Base-by-base conservation (phyloP, 176 grass and related monocot species). In the Themeda triandra region DNA sequence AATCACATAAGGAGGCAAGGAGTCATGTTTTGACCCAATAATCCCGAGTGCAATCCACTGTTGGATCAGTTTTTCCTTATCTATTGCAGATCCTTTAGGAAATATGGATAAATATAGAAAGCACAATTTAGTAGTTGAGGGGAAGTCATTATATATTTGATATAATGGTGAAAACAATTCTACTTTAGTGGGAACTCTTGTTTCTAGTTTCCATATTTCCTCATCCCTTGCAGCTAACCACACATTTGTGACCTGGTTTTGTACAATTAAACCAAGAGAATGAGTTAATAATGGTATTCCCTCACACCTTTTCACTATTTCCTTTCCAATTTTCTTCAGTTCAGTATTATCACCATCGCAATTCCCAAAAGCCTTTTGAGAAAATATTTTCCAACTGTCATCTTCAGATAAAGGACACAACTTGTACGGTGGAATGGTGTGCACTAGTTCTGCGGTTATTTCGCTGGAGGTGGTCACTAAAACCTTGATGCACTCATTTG, bases 41-140 rank as follows among this genome's bases (percentile, higher is more conserved):
- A 86, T 21, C 6, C 64, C 84, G 19, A 86, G 88, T n/a, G 83
- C 81, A 59, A 72, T 76, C 88, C 88, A 90, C 18, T 85, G 62
- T 13, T n/a, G 11, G 9, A 80, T 85, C 42, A 89, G 71, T 45
- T 71, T 76, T 36, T 85, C 75, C 66, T 81, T 85, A 56, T 81
- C 71, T 42, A 90, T 63, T 8, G 6, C 3, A 70, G 25, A 81
- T 37, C 48, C 88, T 32, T 53, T 90, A 11, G 88, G 88, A 32
- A 73, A 90, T 39, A 90, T 2, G 13, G 88, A 82, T 39, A 77
- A 82, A 78, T 90, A 90, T 23, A 86, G 30, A 65, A 91, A 81
- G 45, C 89, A 91, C 56, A 67, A 30, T 77, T 84, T 91, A 29
- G 81, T 18, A 2, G 8, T 65, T 3, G 69, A 60, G 0, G 89